Evolutionary conservation across 352 stramenopile genomes (phyloP).

Genomic region (Phytophthora aleatoria): DNA sequence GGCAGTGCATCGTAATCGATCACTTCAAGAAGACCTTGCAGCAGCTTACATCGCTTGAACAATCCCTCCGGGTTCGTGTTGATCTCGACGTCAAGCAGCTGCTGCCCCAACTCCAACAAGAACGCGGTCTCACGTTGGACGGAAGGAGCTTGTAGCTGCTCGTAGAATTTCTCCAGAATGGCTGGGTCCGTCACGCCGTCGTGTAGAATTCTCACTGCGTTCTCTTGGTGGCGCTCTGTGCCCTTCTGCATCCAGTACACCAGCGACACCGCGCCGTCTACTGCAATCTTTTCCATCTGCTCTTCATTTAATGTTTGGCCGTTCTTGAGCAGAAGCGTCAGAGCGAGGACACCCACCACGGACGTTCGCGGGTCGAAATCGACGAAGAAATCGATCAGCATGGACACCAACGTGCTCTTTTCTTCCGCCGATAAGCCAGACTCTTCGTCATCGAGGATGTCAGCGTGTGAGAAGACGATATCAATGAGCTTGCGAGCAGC

Average conservation of each 20-base stretch:
- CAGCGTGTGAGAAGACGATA: constrained; percentile 68
- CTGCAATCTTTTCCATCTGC: constrained; percentile 80
- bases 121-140: constrained; percentile 66
- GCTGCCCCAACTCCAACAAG: constrained; percentile 64
- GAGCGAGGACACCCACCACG: constrained; percentile 69
- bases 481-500: constrained; percentile 77
- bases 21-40: constrained; percentile 59
- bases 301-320: constrained; percentile 51
- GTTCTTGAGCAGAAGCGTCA: constrained; percentile 71
- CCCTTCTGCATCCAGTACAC: constrained; percentile 89
- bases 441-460: constrained; percentile 59
- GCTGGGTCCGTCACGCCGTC: constrained; percentile 57
- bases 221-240: constrained; percentile 82
- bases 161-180: constrained; percentile 60
- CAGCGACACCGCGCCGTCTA: constrained; percentile 67
- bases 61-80: constrained; percentile 53
- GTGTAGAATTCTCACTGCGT: constrained; percentile 73
- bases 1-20: constrained; percentile 48
- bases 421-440: constrained; percentile 52
- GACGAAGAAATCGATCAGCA: constrained; percentile 75
- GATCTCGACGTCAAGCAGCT: constrained; percentile 73
- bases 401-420: constrained; percentile 64
- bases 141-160: constrained; percentile 53
- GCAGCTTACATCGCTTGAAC: constrained; percentile 69
- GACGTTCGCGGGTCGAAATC: constrained; percentile 76